phyloP scores from a whole-genome alignment of 1,284 basidiomycete genomes.

The Boletus smithii region DNA sequence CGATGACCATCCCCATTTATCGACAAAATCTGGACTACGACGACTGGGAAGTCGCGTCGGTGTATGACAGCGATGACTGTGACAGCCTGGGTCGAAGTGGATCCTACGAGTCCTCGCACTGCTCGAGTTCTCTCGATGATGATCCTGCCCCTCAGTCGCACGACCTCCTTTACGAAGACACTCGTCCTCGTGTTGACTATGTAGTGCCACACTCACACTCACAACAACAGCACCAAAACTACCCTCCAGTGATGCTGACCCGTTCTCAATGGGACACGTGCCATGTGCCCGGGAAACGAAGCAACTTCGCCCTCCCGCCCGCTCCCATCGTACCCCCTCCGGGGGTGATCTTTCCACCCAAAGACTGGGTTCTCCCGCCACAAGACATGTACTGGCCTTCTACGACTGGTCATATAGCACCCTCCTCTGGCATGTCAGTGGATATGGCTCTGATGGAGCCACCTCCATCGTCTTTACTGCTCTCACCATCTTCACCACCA shows the following conservation, averaged over 20 bases:
- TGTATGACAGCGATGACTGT: slow-evolving; percentile 31
- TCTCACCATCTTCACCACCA: slow-evolving; percentile 17
- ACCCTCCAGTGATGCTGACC: neutral
- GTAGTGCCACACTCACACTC: slow-evolving; percentile 12
- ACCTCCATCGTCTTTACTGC: slow-evolving; percentile 16
- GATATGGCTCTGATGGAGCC: slow-evolving; percentile 12
- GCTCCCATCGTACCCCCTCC: slow-evolving; percentile 26
- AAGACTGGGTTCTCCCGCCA: slow-evolving; percentile 20
- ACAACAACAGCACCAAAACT: slow-evolving; percentile 12
- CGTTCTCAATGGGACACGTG: slow-evolving; percentile 17
- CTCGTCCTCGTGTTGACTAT: slow-evolving; percentile 16
- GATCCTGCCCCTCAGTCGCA: slow-evolving; percentile 9
- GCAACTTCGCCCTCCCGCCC: slow-evolving; percentile 5
- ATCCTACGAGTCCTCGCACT: slow-evolving; percentile 15
- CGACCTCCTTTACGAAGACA: slow-evolving; percentile 3
- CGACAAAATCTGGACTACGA: slow-evolving; percentile 25
- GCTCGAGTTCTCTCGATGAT: slow-evolving; percentile 9
- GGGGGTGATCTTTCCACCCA: slow-evolving; percentile 25
- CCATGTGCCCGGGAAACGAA: slow-evolving; percentile 10
- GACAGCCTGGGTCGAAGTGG: slow-evolving; percentile 24
- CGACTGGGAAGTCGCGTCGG: slow-evolving; percentile 31
- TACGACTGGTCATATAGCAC: slow-evolving; percentile 1
- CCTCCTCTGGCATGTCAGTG: slow-evolving; percentile 8
- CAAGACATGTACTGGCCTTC: slow-evolving; percentile 17
- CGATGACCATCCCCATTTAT: slow-evolving; percentile 26